Evolutionary conservation across 352 stramenopile genomes (phyloP).

Genomic region (Albugo laibachii): DNA sequence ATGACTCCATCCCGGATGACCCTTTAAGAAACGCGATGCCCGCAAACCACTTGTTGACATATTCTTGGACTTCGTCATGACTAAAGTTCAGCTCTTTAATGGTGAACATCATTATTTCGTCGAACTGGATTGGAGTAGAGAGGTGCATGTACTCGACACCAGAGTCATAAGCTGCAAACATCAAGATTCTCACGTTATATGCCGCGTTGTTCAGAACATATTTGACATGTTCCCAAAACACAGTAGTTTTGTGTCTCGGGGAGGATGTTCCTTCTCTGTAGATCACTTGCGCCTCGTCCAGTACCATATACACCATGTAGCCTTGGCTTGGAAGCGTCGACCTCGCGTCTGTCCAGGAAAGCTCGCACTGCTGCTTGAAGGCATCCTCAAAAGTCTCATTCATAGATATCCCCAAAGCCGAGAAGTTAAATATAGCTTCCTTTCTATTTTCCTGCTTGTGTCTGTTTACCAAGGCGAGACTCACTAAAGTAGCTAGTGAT

Average conservation of each 20-base stretch:
- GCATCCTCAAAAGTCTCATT: not conserved
- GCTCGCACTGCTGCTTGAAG: not conserved
- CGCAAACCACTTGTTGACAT: slow-evolving; percentile 6
- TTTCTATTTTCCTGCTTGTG: not conserved
- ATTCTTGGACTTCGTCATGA: slow-evolving; percentile 4
- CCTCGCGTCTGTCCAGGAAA: not conserved
- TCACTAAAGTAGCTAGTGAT: slow-evolving; percentile 4
- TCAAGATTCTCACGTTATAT: slow-evolving; percentile 5
- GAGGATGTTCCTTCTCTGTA: not conserved
- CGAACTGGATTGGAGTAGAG: slow-evolving; percentile 1
- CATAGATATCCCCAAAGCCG: not conserved
- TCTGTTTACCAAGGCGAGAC: not conserved
- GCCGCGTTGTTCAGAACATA: not conserved
- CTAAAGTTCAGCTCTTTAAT: slow-evolving; percentile 4
- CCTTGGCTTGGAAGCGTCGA: not conserved
- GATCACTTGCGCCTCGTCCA: slow-evolving; percentile 4
- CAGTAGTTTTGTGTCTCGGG: not conserved
- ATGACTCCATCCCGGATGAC: not conserved
- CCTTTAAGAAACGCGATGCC: not conserved
- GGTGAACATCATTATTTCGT: not conserved
- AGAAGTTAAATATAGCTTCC: not conserved
- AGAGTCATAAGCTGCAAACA: slow-evolving; percentile 8
- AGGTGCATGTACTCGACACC: not conserved
- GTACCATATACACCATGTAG: slow-evolving; percentile 5
- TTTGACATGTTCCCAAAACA: slow-evolving; percentile 5